Evolutionary conservation across 2,329 filamentous ascomycete genomes (phyloP).

Genomic region (Aspergillus quadricinctus): DNA sequence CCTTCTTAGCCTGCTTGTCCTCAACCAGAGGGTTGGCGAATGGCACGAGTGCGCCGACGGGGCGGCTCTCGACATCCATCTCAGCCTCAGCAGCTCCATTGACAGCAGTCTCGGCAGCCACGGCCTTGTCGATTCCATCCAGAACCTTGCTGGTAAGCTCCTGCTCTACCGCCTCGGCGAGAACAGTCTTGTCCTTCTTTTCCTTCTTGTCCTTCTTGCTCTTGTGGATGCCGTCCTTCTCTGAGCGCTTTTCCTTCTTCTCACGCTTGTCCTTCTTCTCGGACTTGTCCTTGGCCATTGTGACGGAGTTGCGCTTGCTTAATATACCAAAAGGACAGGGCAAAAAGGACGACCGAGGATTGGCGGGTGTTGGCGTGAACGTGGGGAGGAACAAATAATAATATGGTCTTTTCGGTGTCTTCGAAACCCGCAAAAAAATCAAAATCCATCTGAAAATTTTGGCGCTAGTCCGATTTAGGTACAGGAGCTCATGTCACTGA

Average conservation of each 20-base stretch:
- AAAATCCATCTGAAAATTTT: slow-evolving; percentile 35
- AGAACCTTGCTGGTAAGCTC: slow-evolving; percentile 34
- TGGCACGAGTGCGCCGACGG: slow-evolving; percentile 45
- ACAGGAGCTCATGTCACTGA: slow-evolving; percentile 13
- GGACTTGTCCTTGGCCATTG: slow-evolving; percentile 44
- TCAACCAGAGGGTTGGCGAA: slow-evolving; percentile 49
- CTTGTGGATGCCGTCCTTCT: slow-evolving; percentile 44
- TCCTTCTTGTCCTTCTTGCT: slow-evolving; percentile 46
- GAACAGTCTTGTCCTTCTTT: slow-evolving; percentile 38
- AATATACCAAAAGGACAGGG: slow-evolving; percentile 1
- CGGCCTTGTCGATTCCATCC: slow-evolving; percentile 32
- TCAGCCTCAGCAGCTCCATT: slow-evolving; percentile 24
- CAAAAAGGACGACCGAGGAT: slow-evolving; percentile 7
- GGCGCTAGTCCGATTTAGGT: slow-evolving; percentile 28
- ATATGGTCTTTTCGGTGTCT: slow-evolving; percentile 7
- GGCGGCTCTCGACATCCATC: slow-evolving; percentile 28
- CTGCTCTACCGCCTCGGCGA: slow-evolving; percentile 38
- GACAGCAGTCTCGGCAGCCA: slow-evolving; percentile 16
- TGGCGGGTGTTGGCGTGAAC: slow-evolving; percentile 13
- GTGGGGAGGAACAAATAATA: slow-evolving; percentile 18
- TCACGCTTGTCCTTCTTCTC: slow-evolving; percentile 46
- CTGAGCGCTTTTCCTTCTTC: slow-evolving; percentile 42
- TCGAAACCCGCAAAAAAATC: slow-evolving; percentile 21
- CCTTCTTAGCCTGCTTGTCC: slow-evolving; percentile 49
- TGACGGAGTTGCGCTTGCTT: slow-evolving; percentile 18